Base-by-base conservation (phyloP, 78 protist genomes). In the Speleostelium caveatum region DNA sequence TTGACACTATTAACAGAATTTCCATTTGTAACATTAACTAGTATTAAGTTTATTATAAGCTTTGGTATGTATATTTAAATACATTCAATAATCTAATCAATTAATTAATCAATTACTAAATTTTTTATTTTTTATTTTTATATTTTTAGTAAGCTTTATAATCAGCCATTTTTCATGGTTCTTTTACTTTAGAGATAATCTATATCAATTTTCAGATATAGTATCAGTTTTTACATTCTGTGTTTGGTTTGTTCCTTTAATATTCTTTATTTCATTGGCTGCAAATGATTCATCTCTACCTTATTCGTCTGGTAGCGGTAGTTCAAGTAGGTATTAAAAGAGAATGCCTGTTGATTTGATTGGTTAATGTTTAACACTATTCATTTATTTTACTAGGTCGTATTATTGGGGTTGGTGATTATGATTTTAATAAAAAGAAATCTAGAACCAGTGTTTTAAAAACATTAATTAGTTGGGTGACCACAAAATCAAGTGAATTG, bases 161-260 rank as follows among this genome's bases (percentile, higher is more conserved):
- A 66, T 75, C 24, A 55, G 72, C 42, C 93, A 86, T 56, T 59
- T 73, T 41, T 72, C 61, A 67, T 86, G 93, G 93, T 86, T 86
- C 24, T 32, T 74, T n/a, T 86, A 55, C 30, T 86, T 86, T 35
- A 38, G 93, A 38, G 59, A 51, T 2, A 69, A 65, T 42, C 67
- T 71, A 71, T 86, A 53, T 51, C 86, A 74, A 51, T 86, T 86
- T 45, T n/a, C 56, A 7, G 73, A 86, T 30, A 86, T 86, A 24
- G 59, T 86, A 16, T 24, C 93, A 26, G 26, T 86, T 53, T 86
- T 86, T 72, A 66, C 75, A 67, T 67, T 86, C 60, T 86, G 59
- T 28, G 93, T 86, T 28, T 86, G 93, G 93, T 75, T 86, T 24
- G 78, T 86, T n/a, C 93, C 93, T 24, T 86, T 86, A 19, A 75